Conservation (phyloP, 1,284 basidiomycete genomes). For the Leccinum fallax region DNA sequence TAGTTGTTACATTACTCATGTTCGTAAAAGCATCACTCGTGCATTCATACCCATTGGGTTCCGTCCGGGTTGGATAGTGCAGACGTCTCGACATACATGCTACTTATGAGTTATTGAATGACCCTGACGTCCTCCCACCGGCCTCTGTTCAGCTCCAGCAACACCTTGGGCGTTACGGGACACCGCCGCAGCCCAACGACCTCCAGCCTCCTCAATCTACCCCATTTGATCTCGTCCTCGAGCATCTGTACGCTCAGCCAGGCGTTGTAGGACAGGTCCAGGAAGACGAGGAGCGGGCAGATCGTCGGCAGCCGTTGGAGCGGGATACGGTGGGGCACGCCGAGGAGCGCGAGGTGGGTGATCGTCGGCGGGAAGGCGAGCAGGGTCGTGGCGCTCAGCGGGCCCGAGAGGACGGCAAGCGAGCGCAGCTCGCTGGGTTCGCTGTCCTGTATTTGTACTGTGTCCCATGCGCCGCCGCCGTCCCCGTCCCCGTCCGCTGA, state of each 20-base stretch:
- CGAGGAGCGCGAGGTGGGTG: conserved; percentile 58
- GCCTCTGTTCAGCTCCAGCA: conserved; percentile 52
- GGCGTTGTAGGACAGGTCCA: conserved; percentile 68
- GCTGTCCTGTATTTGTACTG: conserved; percentile 11
- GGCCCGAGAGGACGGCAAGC: conserved; percentile 41
- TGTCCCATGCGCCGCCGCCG: conserved; percentile 27
- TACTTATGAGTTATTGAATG: conserved; percentile 37
- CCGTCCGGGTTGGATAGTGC: neutral
- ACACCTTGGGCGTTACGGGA: conserved; percentile 42
- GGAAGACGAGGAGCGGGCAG: conserved; percentile 61
- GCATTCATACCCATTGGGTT: conserved; percentile 2
- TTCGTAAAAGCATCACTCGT: conserved; percentile 9
- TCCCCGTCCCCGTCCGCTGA: neutral
- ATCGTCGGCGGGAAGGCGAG: conserved; percentile 58
- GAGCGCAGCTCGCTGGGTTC: conserved; percentile 40
- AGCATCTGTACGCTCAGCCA: conserved; percentile 56
- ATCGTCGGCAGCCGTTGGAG: conserved; percentile 56
- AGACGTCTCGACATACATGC: neutral
- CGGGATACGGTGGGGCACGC: conserved; percentile 44
- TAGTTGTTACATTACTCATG: conserved; percentile 27
- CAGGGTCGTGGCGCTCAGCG: conserved; percentile 40
- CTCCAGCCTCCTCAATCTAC: conserved; percentile 50
- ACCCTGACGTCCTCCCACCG: conserved; percentile 65
- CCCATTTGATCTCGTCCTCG: conserved; percentile 54
- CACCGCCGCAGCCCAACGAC: conserved; percentile 59